Conservation (phyloP, 768 basidiomycete species). For the Naganishia onofrii region DNA sequence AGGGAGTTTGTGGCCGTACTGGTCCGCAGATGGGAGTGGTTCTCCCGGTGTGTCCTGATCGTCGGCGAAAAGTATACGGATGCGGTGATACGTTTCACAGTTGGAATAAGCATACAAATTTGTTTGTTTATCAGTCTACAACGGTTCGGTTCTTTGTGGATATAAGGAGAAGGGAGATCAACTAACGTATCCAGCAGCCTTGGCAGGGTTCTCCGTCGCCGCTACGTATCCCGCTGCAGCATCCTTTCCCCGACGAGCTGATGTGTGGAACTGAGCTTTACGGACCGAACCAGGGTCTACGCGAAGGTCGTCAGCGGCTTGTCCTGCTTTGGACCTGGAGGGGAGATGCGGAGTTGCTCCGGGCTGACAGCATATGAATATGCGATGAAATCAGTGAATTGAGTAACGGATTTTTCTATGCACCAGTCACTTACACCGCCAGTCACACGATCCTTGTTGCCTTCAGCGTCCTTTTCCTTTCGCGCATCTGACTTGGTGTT, state of each 20-base stretch:
- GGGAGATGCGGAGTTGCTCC: constrained; percentile 41
- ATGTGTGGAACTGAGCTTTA: constrained; percentile 38
- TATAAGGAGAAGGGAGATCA: neutral
- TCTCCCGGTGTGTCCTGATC: constrained; percentile 33
- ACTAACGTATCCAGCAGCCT: constrained; percentile 27
- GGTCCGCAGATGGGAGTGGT: constrained; percentile 36
- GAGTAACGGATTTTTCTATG: too few relatives aligned
- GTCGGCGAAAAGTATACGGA: neutral
- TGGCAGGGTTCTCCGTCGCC: constrained; percentile 13
- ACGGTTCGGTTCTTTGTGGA: neutral
- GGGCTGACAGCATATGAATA: constrained; percentile 32
- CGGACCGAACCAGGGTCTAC: constrained; percentile 23
- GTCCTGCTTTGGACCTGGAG: constrained; percentile 31
- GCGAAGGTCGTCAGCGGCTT: constrained; percentile 14
- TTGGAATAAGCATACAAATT: neutral
- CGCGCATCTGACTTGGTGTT: constrained; percentile 12
- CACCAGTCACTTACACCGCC: too few relatives aligned
- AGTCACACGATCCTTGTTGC: too few relatives aligned
- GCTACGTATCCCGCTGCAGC: constrained; percentile 26
- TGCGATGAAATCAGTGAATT: too few relatives aligned
- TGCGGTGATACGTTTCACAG: too few relatives aligned
- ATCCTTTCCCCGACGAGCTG: constrained; percentile 27
- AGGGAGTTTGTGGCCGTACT: constrained; percentile 31
- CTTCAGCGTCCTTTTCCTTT: constrained; percentile 30
- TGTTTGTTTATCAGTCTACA: constrained; percentile 13